Evolutionary conservation across 1,284 basidiomycete species (phyloP).

Genomic region (Ceratobasidium sp.): DNA sequence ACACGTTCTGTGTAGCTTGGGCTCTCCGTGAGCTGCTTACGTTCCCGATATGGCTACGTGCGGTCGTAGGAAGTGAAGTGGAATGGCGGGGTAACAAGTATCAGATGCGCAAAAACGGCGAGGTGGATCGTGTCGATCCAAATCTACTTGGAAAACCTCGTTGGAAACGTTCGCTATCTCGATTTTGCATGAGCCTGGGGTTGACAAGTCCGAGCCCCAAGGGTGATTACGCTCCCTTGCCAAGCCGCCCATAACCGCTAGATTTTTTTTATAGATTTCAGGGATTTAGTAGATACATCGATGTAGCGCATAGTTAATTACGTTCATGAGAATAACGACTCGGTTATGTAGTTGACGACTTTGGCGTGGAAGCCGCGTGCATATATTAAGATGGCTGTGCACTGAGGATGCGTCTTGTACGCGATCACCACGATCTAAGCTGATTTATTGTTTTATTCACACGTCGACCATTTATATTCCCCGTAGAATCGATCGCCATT

Average conservation of each 20-base stretch:
- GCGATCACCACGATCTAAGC: background rate
- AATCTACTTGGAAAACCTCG: conserved; percentile 26
- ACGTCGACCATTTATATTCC: background rate
- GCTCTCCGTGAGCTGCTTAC: conserved; percentile 75
- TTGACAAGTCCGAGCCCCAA: conserved; percentile 3
- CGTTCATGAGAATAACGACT: conserved; percentile 6
- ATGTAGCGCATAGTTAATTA: conserved; percentile 26
- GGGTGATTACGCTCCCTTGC: conserved; percentile 13
- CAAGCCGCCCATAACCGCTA: background rate
- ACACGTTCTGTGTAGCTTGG: conserved; percentile 77
- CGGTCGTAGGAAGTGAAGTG: conserved; percentile 79
- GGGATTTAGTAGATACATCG: background rate
- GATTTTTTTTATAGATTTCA: background rate
- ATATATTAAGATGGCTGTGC: conserved; percentile 15
- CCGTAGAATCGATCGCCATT: background rate
- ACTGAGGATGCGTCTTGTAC: background rate
- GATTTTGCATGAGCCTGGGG: conserved; percentile 4
- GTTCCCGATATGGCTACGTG: conserved; percentile 83
- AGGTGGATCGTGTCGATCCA: conserved; percentile 50
- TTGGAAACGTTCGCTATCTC: conserved; percentile 12
- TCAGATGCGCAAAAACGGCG: conserved; percentile 67
- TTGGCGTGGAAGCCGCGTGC: background rate
- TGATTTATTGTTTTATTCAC: background rate
- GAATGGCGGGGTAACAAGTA: conserved; percentile 82
- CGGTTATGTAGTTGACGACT: background rate